Conservation (phyloP, 2,329 filamentous ascomycete genomes). For the Ustilaginoidea virens region DNA sequence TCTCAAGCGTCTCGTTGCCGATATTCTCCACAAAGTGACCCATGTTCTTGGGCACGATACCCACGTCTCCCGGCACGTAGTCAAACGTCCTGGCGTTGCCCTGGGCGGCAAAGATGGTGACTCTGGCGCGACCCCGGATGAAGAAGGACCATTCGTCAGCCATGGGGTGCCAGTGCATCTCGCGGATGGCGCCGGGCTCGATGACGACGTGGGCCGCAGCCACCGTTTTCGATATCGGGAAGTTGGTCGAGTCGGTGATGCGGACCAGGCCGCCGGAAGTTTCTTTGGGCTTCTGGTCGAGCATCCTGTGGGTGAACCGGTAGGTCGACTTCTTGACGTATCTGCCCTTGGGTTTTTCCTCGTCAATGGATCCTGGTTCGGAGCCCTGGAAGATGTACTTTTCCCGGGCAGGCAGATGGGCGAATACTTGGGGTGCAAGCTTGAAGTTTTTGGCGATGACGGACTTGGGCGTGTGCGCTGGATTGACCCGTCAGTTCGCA, state of each 20-base stretch:
- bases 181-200: conserved; percentile 54
- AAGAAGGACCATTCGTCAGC: conserved; percentile 76
- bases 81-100: conserved; percentile 60
- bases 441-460: conserved; percentile 65
- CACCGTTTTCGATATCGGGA: conserved; percentile 57
- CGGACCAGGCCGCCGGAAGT: conserved; percentile 56
- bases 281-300: conserved; percentile 50
- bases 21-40: conserved; percentile 75
- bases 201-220: conserved; percentile 59
- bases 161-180: conserved; percentile 73
- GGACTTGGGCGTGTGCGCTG: conserved; percentile 54
- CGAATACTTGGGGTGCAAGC: conserved; percentile 53
- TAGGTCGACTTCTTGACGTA: conserved; percentile 50
- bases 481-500: background rate
- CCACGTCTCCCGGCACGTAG: conserved; percentile 60
- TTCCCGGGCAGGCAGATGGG: conserved; percentile 47
- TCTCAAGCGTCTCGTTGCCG: conserved; percentile 59
- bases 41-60: conserved; percentile 62
- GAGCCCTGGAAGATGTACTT: conserved; percentile 69
- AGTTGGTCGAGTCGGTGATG: conserved; percentile 62
- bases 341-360: conserved; percentile 46
- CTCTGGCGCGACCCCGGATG: conserved; percentile 52
- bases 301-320: conserved; percentile 57
- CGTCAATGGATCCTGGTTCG: conserved; percentile 44
- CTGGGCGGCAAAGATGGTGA: conserved; percentile 60